phyloP scores from a whole-genome alignment of 1,284 basidiomycete species.

The Trichosporon coremiiforme region DNA sequence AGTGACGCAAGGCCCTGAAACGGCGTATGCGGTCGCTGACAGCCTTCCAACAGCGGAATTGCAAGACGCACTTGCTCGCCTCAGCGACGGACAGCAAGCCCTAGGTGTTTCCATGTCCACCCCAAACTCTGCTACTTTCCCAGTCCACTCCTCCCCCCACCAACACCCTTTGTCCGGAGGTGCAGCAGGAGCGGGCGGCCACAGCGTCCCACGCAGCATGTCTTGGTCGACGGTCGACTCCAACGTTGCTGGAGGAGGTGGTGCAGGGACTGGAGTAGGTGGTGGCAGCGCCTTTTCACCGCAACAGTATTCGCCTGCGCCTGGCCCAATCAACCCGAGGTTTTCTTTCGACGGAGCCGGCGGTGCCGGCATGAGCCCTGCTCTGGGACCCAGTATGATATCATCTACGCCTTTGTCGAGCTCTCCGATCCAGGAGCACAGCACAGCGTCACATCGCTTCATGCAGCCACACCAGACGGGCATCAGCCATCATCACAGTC shows the following conservation, averaged over 20 bases:
- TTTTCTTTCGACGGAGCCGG: neutral
- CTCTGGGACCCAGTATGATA: neutral
- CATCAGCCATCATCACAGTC: neutral
- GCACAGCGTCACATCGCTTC: neutral
- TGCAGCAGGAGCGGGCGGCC: neutral
- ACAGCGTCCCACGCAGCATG: constrained; percentile 10
- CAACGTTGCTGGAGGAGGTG: neutral
- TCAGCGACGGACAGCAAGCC: constrained; percentile 19
- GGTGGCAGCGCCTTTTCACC: neutral
- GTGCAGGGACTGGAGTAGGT: neutral
- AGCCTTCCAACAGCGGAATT: constrained; percentile 31
- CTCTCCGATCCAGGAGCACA: constrained; percentile 16
- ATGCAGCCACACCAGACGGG: neutral
- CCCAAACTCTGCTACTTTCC: neutral
- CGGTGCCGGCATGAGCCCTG: constrained; percentile 1
- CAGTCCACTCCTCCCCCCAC: constrained; percentile 2
- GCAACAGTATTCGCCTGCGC: constrained; percentile 1
- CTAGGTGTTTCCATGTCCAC: neutral
- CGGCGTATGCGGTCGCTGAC: constrained; percentile 19
- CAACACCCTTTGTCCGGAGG: neutral
- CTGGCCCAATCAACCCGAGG: neutral
- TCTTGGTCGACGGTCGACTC: constrained; percentile 8
- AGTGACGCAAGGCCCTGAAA: constrained; percentile 22
- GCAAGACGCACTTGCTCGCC: constrained; percentile 25
- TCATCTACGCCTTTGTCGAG: constrained; percentile 4